Conservation (phyloP, 2,329 filamentous ascomycete species). For the Alternaria sp. region DNA sequence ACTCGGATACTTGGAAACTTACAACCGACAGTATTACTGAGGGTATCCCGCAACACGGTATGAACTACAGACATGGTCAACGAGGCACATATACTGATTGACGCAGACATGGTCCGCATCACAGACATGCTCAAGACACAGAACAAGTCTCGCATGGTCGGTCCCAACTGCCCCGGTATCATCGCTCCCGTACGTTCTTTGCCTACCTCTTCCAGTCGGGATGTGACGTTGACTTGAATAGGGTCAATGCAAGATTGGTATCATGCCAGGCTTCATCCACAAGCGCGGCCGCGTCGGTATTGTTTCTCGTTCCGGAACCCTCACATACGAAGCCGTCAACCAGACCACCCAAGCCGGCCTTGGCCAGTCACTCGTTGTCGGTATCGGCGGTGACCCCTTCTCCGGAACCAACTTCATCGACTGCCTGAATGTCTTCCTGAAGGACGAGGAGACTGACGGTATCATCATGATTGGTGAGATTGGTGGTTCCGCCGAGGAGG, state of each 20-base stretch:
- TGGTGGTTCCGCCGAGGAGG: constrained; percentile 95
- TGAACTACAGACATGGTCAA: constrained; percentile 31
- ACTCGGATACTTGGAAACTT: constrained; percentile 26
- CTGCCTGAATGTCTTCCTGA: constrained; percentile 94
- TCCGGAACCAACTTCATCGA: constrained; percentile 99
- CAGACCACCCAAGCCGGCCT: constrained; percentile 97
- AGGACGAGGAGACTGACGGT: constrained; percentile 95
- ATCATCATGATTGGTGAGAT: constrained; percentile 99
- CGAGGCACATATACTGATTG: constrained; percentile 19
- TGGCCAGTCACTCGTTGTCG: constrained; percentile 96
- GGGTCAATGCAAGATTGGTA: constrained; percentile 99
- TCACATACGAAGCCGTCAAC: constrained; percentile 99
- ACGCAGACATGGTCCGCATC: constrained; percentile 94
- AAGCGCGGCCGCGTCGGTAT: constrained; percentile 99
- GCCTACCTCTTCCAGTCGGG: neutral
- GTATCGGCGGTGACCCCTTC: constrained; percentile 98
- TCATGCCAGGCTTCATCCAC: constrained; percentile 99
- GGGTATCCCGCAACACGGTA: constrained; percentile 96
- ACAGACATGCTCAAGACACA: constrained; percentile 98
- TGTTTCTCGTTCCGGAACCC: constrained; percentile 95
- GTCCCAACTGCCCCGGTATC: constrained; percentile 97
- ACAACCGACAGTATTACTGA: constrained; percentile 75
- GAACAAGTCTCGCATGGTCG: constrained; percentile 93
- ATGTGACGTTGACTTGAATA: constrained; percentile 38
- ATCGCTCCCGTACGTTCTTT: constrained; percentile 70